A percentile compares a stretch with the other conserved stretches of the same genome.
phyloP scores from a whole-genome alignment of 331 rosid genomes.

The Rosa hybrid region DNA sequence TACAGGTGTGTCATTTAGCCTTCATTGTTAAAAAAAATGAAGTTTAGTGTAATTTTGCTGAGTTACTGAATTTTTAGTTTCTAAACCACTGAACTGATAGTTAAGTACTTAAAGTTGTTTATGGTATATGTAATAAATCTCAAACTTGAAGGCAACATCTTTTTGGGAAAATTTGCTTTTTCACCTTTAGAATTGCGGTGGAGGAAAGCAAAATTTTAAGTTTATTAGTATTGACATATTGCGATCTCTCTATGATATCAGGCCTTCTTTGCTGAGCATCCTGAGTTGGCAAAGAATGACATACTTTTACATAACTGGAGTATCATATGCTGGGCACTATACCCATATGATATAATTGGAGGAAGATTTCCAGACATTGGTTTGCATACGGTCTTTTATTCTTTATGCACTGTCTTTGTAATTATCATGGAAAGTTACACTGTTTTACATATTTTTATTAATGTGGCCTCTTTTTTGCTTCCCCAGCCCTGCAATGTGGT shows the following conservation, averaged over 20 bases:
- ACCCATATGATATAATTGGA: conserved; percentile 2
- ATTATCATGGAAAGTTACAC: too few species aligned
- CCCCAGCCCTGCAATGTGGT: too few species aligned
- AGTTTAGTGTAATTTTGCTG: conserved; percentile 11
- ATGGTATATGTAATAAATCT: neutral
- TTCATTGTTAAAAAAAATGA: conserved; percentile 4
- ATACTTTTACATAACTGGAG: conserved; percentile 77
- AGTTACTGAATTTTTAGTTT: neutral
- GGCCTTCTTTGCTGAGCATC: conserved; percentile 88
- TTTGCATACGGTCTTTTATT: too few species aligned
- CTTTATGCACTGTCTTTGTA: too few species aligned
- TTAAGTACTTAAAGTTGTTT: neutral
- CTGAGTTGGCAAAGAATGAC: conserved; percentile 71
- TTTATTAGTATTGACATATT: conserved; percentile 11
- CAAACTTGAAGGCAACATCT: neutral
- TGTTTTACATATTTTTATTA: too few species aligned
- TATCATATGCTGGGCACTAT: conserved; percentile 96
- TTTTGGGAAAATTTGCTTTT: neutral
- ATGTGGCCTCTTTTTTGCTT: too few species aligned
- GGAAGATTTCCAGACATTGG: too few species aligned
- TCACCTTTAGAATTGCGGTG: neutral
- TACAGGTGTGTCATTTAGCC: conserved; percentile 57
- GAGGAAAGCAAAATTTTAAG: neutral
- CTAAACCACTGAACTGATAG: neutral
- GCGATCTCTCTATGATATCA: conserved; percentile 25